Percentiles rank a stretch among this genome's conserved stretches.
Evolutionary conservation across 768 basidiomycete species (phyloP).

Genomic region (Suillus subluteus): DNA sequence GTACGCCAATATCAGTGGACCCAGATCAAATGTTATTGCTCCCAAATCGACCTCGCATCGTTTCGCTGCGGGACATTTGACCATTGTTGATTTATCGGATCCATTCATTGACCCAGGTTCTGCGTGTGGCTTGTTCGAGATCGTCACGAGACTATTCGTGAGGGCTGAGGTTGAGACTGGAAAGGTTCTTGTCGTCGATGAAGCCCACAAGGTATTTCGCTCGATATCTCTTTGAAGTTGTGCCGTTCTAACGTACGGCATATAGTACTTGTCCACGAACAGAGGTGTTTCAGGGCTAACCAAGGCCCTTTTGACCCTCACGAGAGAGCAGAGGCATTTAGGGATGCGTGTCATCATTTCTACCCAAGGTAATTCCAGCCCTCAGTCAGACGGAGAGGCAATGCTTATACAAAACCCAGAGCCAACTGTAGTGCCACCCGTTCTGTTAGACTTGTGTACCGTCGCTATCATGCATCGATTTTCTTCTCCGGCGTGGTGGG

Average conservation of each 20-base stretch:
- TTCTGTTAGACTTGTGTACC: conserved; percentile 60
- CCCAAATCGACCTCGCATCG: conserved; percentile 9
- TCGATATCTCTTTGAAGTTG: conserved; percentile 9
- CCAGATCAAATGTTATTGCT: neutral
- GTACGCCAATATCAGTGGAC: neutral
- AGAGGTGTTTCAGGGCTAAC: conserved; percentile 51
- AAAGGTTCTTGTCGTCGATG: conserved; percentile 65
- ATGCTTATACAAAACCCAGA: conserved; percentile 38
- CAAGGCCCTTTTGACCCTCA: conserved; percentile 51
- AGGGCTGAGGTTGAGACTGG: conserved; percentile 55
- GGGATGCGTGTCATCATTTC: conserved; percentile 67
- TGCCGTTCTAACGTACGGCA: neutral
- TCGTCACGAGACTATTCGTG: conserved; percentile 59
- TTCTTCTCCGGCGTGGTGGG: conserved; percentile 68
- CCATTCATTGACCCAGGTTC: conserved; percentile 62
- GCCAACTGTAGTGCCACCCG: conserved; percentile 63
- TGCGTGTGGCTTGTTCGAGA: conserved; percentile 65
- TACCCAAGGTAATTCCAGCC: conserved; percentile 53
- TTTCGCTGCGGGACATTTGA: conserved; percentile 56
- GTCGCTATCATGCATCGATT: conserved; percentile 63
- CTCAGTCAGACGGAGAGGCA: neutral
- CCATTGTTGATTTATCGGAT: conserved; percentile 65
- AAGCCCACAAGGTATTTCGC: conserved; percentile 59
- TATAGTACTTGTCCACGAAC: conserved; percentile 47
- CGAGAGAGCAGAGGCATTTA: conserved; percentile 64